Conservation (phyloP, 495 filamentous ascomycete genomes). For the Tuber brumale region DNA sequence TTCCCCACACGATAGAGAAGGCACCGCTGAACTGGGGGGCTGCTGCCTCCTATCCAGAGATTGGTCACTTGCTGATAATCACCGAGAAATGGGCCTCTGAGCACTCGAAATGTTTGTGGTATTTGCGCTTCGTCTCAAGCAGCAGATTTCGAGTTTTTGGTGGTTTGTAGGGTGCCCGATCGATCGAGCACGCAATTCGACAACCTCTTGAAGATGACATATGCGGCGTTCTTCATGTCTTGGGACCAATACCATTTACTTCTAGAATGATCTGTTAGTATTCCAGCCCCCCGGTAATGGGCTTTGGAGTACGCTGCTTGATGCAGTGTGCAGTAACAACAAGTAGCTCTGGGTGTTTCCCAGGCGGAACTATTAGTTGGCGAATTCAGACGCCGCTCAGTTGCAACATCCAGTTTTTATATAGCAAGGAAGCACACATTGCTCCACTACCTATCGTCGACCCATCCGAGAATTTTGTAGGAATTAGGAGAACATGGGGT, state of each 20-base stretch:
- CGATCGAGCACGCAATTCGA: background rate
- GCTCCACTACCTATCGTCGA: background rate
- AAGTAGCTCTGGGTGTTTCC: background rate
- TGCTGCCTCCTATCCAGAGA: background rate
- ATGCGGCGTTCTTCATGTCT: background rate
- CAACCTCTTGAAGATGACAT: background rate
- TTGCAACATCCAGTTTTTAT: background rate
- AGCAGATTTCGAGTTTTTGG: background rate
- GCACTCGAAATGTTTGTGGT: background rate
- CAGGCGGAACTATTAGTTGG: background rate
- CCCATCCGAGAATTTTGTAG: background rate
- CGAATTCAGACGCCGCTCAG: background rate
- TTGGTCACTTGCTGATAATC: background rate
- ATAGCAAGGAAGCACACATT: background rate
- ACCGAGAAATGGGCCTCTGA: background rate
- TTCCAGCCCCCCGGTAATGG: background rate
- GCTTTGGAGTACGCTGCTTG: background rate
- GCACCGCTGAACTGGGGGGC: background rate
- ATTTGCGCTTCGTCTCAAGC: background rate
- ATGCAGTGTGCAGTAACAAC: background rate
- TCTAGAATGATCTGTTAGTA: background rate
- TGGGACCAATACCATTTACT: background rate
- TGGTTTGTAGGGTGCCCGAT: background rate
- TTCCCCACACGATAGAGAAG: background rate
- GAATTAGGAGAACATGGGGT: background rate